These are phyloP conservation scores for Leptographium procerum DNA, from an alignment of 2,329 filamentous ascomycete species.

Conservation along the genomic window DNA sequence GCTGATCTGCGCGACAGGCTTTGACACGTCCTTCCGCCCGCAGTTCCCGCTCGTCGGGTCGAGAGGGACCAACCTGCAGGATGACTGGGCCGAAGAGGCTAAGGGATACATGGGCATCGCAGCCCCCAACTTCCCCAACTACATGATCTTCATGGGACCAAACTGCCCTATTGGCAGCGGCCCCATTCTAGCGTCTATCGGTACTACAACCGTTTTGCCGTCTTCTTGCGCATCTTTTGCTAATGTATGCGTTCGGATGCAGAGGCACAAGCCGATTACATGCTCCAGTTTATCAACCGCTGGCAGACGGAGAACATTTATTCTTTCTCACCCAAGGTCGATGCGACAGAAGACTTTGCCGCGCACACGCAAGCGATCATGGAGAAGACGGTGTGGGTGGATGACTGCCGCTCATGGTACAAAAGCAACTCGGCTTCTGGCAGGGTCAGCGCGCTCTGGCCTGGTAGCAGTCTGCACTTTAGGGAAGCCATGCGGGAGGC, in stretches of 20 bases:
- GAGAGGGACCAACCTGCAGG: conserved; percentile 10
- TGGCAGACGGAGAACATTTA: background rate
- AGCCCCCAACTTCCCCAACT: conserved; percentile 22
- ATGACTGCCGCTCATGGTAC: background rate
- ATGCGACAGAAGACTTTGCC: background rate
- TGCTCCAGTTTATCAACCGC: background rate
- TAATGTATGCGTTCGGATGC: too few species aligned
- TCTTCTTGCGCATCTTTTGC: too few species aligned
- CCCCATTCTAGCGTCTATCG: conserved; percentile 10
- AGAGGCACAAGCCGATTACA: background rate
- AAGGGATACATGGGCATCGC: conserved; percentile 11
- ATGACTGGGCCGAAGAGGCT: conserved; percentile 25
- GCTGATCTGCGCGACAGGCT: conserved; percentile 27
- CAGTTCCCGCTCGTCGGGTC: conserved; percentile 19
- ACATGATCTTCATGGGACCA: conserved; percentile 17
- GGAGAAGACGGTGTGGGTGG: background rate
- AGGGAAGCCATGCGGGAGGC: background rate
- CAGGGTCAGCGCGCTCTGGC: background rate
- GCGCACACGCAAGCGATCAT: background rate
- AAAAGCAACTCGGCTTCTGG: background rate
- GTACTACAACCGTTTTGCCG: too few species aligned
- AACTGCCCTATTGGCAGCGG: conserved; percentile 13
- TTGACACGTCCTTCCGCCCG: conserved; percentile 20
- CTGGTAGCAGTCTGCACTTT: background rate
- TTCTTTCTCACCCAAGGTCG: background rate